phyloP scores from a whole-genome alignment of 495 filamentous ascomycete genomes.

The Podospora conica region DNA sequence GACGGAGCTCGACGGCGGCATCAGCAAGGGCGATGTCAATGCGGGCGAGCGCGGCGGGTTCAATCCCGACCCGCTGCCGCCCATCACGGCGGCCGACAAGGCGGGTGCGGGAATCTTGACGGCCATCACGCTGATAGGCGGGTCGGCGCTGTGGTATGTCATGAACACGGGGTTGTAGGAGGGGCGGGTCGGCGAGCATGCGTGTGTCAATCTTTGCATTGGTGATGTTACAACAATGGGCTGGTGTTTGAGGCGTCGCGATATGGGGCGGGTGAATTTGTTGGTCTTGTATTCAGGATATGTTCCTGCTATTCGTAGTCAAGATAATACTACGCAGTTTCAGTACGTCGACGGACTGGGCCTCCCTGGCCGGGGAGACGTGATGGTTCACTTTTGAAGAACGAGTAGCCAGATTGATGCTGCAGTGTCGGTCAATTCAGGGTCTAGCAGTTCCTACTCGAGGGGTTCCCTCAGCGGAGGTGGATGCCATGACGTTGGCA shows the following conservation, averaged over 20 bases:
- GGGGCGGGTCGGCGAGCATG: background rate
- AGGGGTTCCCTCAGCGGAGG: no score
- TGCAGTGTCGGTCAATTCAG: no score
- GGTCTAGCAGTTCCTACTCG: no score
- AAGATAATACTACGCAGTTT: background rate
- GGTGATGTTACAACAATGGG: background rate
- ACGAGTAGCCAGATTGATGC: no score
- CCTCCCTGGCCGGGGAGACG: no score
- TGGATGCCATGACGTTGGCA: background rate
- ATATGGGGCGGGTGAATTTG: background rate
- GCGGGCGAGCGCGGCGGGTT: constrained; percentile 18
- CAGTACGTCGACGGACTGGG: no score
- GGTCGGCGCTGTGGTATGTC: constrained; percentile 19
- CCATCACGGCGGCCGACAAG: constrained; percentile 23
- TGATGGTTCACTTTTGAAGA: no score
- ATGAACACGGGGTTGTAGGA: constrained; percentile 22
- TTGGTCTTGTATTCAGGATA: background rate
- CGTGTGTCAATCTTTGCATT: no score
- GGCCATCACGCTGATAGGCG: constrained; percentile 17
- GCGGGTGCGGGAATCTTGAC: constrained; percentile 28
- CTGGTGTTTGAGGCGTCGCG: background rate
- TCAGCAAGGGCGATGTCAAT: constrained; percentile 21
- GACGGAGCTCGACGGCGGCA: constrained; percentile 24
- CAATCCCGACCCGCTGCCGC: background rate
- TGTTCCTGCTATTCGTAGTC: background rate